Conservation (phyloP, 768 basidiomycete genomes). For the Kwoniella heveanensis region DNA sequence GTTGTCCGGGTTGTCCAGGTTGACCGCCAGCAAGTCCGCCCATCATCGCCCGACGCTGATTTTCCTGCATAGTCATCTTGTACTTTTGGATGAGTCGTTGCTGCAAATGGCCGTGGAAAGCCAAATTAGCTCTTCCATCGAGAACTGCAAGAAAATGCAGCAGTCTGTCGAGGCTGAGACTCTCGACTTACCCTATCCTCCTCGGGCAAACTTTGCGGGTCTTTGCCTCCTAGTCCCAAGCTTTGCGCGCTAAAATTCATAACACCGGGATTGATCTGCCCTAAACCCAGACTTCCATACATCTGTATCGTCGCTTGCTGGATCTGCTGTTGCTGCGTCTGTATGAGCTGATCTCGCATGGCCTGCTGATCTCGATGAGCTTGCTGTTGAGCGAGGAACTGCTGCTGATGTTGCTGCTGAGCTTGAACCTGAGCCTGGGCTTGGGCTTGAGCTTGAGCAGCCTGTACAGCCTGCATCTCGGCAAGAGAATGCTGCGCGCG, state of each 20-base stretch:
- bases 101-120: constrained; percentile 10
- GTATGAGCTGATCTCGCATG: constrained; percentile 31
- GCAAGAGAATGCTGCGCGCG: constrained; percentile 21
- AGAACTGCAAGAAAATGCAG: too few species aligned
- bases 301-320: constrained; percentile 39
- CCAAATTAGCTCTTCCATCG: background rate
- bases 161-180: too few species aligned
- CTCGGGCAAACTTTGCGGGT: constrained; percentile 36
- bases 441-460: constrained; percentile 20
- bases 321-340: constrained; percentile 28
- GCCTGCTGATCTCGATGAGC: constrained; percentile 25
- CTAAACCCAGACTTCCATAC: constrained; percentile 41
- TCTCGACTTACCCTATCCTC: constrained; percentile 48
- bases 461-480: constrained; percentile 18
- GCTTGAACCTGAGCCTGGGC: constrained; percentile 26
- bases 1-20: constrained; percentile 18
- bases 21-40: constrained; percentile 23
- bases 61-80: constrained; percentile 27
- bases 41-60: constrained; percentile 40
- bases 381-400: constrained; percentile 23
- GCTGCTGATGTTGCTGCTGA: constrained; percentile 30
- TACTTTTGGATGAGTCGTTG: constrained; percentile 40
- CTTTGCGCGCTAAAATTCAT: constrained; percentile 40
- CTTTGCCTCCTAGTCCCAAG: constrained; percentile 39
- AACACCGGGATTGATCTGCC: constrained; percentile 35